Evolutionary conservation across 1,284 basidiomycete genomes (phyloP), one percentile per base, ranked within the genome.

Genomic region (Tilletia horrida): DNA sequence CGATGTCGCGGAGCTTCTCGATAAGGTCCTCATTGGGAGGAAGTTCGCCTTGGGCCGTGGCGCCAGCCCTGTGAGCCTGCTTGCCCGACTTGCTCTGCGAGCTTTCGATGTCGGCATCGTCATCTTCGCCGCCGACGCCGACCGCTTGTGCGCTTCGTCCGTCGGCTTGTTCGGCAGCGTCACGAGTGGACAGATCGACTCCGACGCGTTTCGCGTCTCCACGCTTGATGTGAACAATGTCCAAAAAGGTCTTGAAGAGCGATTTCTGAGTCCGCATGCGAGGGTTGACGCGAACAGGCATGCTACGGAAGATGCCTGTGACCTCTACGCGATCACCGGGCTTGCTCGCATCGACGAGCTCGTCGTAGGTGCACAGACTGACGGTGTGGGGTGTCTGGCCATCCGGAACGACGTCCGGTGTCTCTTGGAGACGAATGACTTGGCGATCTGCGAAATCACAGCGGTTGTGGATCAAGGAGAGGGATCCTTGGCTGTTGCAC

Each of bases 381-480:
- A 98, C 93, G 0, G 93, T 97, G 79, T 97, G 94, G 0, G 95
- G 95, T 0, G 95, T 98, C 83, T 97, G 95, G 21, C 95, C 96
- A 82, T 97, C 95, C 1, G 95, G 95, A 0, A 98, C 94, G 7
- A 90, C 92, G 77, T 98, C 96, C 0, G 95, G 95, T 0, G 95
- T 98, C 82, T 98, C 95, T 82, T 98, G 95, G 3, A 98, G 85
- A 50, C 95, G 88, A 67, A 97, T 90, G 57, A 97, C 91, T 82
- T 98, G 96, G 65, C 95, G 86, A 83, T 98, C 93, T 40, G 92
- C 90, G 79, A 97, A 98, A 73, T 92, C 90, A 82, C 91, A 97
- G 66, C 95, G 91, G 81, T 98, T 98, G 86, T 98, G 95, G 63
- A 98, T 89, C 69, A 98, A 88, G 0, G 89, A 89, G 90, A 98